Evolutionary conservation across 2,329 filamentous ascomycete species (phyloP).

Genomic region (Cladophialophora immunda): DNA sequence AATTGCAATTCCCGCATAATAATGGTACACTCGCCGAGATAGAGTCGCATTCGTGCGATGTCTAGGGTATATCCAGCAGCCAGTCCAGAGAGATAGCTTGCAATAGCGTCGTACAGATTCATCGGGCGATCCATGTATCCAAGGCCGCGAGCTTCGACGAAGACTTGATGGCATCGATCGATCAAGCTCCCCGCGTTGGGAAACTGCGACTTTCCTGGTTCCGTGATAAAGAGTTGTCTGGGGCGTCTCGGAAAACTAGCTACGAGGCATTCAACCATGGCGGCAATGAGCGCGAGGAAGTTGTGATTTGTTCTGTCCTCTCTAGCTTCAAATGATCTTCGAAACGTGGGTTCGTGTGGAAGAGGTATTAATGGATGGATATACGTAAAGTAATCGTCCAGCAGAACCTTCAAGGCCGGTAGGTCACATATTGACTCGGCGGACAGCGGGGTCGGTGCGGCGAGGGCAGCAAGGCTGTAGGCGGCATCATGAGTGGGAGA

Average conservation of each 20-base stretch:
- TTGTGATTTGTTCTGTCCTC: conserved; percentile 53
- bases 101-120: conserved; percentile 55
- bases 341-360: conserved; percentile 57
- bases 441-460: conserved; percentile 57
- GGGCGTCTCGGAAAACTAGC: conserved; percentile 56
- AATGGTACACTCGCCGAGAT: conserved; percentile 54
- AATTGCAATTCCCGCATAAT: conserved; percentile 53
- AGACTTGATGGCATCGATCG: conserved; percentile 53
- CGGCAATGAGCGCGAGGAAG: conserved; percentile 55
- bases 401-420: conserved; percentile 49
- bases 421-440: conserved; percentile 58
- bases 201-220: conserved; percentile 49
- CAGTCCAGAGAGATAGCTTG: conserved; percentile 54
- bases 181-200: conserved; percentile 55
- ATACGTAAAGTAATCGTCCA: conserved; percentile 59
- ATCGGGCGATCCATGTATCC: conserved; percentile 54
- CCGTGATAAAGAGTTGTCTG: conserved; percentile 50
- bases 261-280: conserved; percentile 56
- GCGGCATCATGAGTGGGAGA: conserved; percentile 62
- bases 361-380: conserved; percentile 58
- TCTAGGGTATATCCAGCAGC: conserved; percentile 53
- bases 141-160: conserved; percentile 53
- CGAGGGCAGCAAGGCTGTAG: conserved; percentile 61
- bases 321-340: conserved; percentile 52
- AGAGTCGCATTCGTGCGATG: conserved; percentile 50